Evolutionary conservation across 164 flowering plant genomes (phyloP).

Genomic region (Cinnamomum micranthum): DNA sequence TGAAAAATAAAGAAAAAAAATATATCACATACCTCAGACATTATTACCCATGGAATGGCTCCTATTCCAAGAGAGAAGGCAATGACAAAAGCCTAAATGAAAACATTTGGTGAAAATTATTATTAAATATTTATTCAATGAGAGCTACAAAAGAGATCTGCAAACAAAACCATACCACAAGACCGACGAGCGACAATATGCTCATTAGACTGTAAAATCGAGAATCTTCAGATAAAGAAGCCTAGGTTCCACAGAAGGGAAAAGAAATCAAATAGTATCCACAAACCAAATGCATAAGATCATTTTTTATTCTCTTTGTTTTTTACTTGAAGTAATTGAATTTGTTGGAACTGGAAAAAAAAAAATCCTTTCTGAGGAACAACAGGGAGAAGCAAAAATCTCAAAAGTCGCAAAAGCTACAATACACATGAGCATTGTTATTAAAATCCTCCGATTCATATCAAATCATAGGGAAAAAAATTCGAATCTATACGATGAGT

Average conservation of each 20-base stretch:
- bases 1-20: neutral
- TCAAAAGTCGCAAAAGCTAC: neutral
- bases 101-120: neutral
- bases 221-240: constrained; percentile 36
- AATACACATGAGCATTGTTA: no score
- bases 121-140: neutral
- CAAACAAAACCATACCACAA: constrained; percentile 60
- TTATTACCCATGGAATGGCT: constrained; percentile 93
- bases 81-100: constrained; percentile 61
- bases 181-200: constrained; percentile 70
- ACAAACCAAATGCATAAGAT: no score
- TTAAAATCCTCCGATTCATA: no score
- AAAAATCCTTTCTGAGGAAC: no score
- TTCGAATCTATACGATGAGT: no score
- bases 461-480: no score
- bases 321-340: no score
- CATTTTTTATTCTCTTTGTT: no score
- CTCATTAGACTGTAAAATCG: constrained; percentile 40
- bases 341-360: no score
- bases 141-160: neutral
- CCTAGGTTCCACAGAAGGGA: constrained; percentile 33
- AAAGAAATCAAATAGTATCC: neutral
- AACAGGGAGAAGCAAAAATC: neutral
- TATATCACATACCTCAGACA: constrained; percentile 79
- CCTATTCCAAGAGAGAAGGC: constrained; percentile 87